Conservation (phyloP, 83 land plant species). For the Picea abies region DNA sequence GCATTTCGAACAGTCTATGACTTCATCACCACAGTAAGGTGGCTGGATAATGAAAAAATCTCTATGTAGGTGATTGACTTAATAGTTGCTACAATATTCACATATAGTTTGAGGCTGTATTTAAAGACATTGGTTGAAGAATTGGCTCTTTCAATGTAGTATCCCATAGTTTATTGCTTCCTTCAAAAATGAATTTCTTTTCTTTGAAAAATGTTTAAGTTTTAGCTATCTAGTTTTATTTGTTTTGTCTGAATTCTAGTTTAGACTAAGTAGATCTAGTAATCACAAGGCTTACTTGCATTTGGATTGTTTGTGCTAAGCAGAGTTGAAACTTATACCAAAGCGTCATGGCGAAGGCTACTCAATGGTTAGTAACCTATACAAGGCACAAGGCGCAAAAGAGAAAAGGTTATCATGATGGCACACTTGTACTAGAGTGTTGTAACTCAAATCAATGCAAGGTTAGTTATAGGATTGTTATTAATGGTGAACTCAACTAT, state of each 20-base stretch:
- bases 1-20: too few species aligned
- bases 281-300: background rate
- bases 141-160: too few species aligned
- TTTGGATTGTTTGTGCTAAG: background rate
- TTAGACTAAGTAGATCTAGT: background rate
- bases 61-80: background rate
- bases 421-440: constrained; percentile 33
- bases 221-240: background rate
- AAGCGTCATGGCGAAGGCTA: constrained; percentile 17
- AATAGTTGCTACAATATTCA: background rate
- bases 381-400: constrained; percentile 63
- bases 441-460: constrained; percentile 28
- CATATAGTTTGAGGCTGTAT: background rate
- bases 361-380: constrained; percentile 49
- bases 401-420: constrained; percentile 66
- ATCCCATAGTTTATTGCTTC: background rate
- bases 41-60: background rate
- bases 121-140: background rate
- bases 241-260: background rate
- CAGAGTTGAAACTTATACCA: background rate
- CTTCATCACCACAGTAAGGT: too few species aligned
- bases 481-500: background rate
- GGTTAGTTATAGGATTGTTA: background rate
- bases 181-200: background rate
- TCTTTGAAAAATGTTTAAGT: background rate